Evolutionary conservation across 2,329 filamentous ascomycete species (phyloP).

Genomic region (Trichoderma sp.): DNA sequence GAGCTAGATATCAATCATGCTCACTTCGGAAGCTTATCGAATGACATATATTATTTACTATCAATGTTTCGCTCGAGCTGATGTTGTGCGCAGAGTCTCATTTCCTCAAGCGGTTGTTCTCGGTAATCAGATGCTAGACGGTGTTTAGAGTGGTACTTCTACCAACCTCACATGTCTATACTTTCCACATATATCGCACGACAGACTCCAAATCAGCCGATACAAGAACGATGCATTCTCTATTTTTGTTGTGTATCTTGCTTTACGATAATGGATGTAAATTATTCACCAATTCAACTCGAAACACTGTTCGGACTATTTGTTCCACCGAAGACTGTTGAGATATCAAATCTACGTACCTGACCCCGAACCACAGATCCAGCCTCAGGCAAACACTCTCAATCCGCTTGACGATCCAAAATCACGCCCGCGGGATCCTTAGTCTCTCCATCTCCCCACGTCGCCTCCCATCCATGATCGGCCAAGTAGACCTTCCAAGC

Average conservation of each 20-base stretch:
- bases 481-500: conserved; percentile 32
- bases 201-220: not conserved
- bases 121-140: not conserved
- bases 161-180: not conserved
- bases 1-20: no score
- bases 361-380: not conserved
- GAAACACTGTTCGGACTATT: not conserved
- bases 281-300: not conserved
- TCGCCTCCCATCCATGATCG: conserved; percentile 30
- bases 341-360: not conserved
- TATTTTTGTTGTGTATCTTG: not conserved
- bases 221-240: not conserved
- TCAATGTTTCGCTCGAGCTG: no score
- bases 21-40: no score
- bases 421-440: conserved; percentile 24
- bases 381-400: not conserved
- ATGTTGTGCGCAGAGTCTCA: no score
- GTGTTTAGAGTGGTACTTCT: no score
- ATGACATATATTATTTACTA: no score
- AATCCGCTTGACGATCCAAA: not conserved
- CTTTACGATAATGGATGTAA: not conserved
- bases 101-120: no score
- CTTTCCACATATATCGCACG: not conserved
- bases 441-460: conserved; percentile 30
- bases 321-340: not conserved